Evolutionary conservation across 257 asterid genomes (phyloP).

Genomic region (Haberlea rhodopensis): DNA sequence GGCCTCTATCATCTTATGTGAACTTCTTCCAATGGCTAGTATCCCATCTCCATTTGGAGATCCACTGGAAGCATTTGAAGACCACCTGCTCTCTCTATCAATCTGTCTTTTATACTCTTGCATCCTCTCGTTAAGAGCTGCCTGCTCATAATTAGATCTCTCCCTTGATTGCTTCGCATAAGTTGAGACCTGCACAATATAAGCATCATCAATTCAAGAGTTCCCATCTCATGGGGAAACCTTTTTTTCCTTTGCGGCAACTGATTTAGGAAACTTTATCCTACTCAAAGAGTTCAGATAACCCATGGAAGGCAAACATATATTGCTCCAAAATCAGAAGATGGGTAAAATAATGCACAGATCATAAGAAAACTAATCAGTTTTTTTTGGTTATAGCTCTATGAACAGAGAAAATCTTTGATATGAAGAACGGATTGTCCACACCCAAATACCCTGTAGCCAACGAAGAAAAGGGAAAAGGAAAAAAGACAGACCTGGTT

Average conservation of each 20-base stretch:
- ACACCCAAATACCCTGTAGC: slow-evolving; percentile 11
- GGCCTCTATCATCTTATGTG: slow-evolving; percentile 99
- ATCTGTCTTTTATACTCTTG: slow-evolving; percentile 93
- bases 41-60: slow-evolving; percentile 99
- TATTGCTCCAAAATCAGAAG: slow-evolving; percentile 17
- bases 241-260: not conserved
- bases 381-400: not conserved
- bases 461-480: slow-evolving; percentile 21
- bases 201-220: slow-evolving; percentile 22
- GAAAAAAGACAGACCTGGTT: slow-evolving; percentile 64
- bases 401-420: not conserved
- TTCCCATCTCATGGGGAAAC: slow-evolving; percentile 9
- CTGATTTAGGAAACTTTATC: slow-evolving; percentile 4
- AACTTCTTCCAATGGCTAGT: slow-evolving; percentile 95
- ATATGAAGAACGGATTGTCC: slow-evolving; percentile 2
- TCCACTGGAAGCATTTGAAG: slow-evolving; percentile 80
- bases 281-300: not conserved
- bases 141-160: slow-evolving; percentile 92
- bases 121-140: slow-evolving; percentile 97
- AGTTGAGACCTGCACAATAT: slow-evolving; percentile 71
- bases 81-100: slow-evolving; percentile 91
- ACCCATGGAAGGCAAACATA: slow-evolving; percentile 7
- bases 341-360: slow-evolving; percentile 3
- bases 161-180: slow-evolving; percentile 96
- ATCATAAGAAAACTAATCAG: not conserved